Base-by-base conservation (phyloP, 257 asterid species). In the Anisodus acutangulus region DNA sequence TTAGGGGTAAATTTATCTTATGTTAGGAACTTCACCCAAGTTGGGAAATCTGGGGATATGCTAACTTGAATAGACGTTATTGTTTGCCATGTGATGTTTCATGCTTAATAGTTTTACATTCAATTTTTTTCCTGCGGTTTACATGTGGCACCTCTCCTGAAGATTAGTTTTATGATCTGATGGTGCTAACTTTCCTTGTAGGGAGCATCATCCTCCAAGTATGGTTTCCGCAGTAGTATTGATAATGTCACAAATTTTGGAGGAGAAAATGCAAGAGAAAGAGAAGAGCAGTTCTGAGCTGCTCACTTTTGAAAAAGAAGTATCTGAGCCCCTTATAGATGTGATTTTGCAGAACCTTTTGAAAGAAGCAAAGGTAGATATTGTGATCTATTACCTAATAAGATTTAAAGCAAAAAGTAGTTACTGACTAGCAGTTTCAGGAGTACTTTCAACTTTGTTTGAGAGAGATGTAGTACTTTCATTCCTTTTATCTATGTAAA, bases 201-300 rank as follows among this genome's bases (percentile, higher is more conserved):
- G 98, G 92, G 94, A 89, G 22, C 89, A 94, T 83, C 98, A 95
- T 82, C 95, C 95, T 82, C 91, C 84, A 80, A 89, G 91, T 88
- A 84, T 94, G 91, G 85, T 91, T 80, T 87, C 49, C 82, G 90
- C 98, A 78, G 90, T 92, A 90, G 86, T 95, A 83, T 91, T 93
- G 49, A 91, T 95, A 74, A 91, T 94, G 83, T 84, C 86, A 80
- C 88, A 85, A 57, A 86, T 91, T 84, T 86, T 95, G 91, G 94
- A 90, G 86, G 98, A 91, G 45, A 22, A 49, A 51, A 74, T 74
- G 81, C 81, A 49, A 51, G 62, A 89, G 81, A 66, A 90, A 68
- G 90, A 88, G 54, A 82, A 68, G 49, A 78, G 64, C 84, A 82
- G 79, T 69, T 83, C 86, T 41, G 93, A 88, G 82, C 86, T 90